Conservation (phyloP, 495 filamentous ascomycete genomes). For the Saxophila tyrrhenica region DNA sequence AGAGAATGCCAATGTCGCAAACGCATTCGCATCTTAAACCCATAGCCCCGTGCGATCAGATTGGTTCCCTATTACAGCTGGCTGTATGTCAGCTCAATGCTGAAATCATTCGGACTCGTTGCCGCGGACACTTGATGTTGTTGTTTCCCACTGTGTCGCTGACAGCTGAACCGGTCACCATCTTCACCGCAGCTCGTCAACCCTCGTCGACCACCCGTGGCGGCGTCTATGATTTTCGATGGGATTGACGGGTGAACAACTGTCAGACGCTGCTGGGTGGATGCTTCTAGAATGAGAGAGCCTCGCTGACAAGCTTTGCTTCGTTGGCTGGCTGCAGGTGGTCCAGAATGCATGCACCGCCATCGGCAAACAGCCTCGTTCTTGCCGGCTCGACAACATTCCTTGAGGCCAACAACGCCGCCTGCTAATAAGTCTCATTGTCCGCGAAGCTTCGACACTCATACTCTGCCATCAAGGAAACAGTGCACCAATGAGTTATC, state of each 20-base stretch:
- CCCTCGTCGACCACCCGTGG: too few relatives aligned
- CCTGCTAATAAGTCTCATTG: too few relatives aligned
- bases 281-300: not conserved
- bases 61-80: not conserved
- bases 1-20: not conserved
- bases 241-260: not conserved
- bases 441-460: too few relatives aligned
- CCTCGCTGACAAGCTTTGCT: not conserved
- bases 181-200: too few relatives aligned
- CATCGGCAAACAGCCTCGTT: too few relatives aligned
- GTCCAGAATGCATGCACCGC: not conserved
- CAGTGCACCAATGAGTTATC: not conserved
- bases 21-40: too few relatives aligned
- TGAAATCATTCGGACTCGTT: not conserved
- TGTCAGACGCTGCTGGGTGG: not conserved
- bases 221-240: too few relatives aligned
- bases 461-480: too few relatives aligned
- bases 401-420: not conserved
- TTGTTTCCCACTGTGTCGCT: too few relatives aligned
- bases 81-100: too few relatives aligned
- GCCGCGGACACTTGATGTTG: not conserved
- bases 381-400: not conserved
- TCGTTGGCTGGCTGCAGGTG: not conserved
- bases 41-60: too few relatives aligned
- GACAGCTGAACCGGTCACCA: too few relatives aligned